Base-by-base conservation (phyloP, 805 yeast genomes). In the Candida quercuum region DNA sequence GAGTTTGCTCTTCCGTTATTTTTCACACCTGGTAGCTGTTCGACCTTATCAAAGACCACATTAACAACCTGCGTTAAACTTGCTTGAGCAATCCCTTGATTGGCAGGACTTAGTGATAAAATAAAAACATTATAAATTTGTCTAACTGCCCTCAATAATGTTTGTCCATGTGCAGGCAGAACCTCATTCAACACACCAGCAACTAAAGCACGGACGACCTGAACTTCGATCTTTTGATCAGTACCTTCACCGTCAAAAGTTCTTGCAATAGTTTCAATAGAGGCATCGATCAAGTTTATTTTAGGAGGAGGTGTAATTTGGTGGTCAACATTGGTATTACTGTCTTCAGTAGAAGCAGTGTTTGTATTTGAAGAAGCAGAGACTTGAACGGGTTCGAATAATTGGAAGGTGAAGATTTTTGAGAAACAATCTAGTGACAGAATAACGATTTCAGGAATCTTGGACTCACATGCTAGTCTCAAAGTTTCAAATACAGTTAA, bases 51-150 rank as follows among this genome's bases (percentile, higher is more conserved):
- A 63, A 87, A 93, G 10, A 89, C 81, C 8, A 86, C 79, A 38
- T 80, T 79, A 17, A 93, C 86, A 52, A 91, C 83, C 63, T 93
- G 99, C 3, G 94, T 86, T 47, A 93, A 69, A 7, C 93, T 83
- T 2, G 96, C 98, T 65, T 94, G 98, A 0, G 99, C 98, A 42
- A 89, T 80, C 1, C 88, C 85, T 62, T 93, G 99, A 56, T 88
- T 91, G 19, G 84, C 68, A 3, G 91, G 78, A 15, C 83, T 78
- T 42, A 84, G 68, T 0, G 97, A 87, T 39, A 86, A 72, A 29
- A 93, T 81, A 54, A 91, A 94, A 20, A 94, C 85, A 57, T 88
- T 89, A 65, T 93, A 93, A 20, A 91, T 86, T 53, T 86, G 96
- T 59, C 98, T 76, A 26, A 94, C 81, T 0, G 98, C 97, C 54